Percentiles rank a stretch among this genome's conserved stretches.
phyloP scores from a whole-genome alignment of 148 eudicot species.

The Talinum fruticosum region DNA sequence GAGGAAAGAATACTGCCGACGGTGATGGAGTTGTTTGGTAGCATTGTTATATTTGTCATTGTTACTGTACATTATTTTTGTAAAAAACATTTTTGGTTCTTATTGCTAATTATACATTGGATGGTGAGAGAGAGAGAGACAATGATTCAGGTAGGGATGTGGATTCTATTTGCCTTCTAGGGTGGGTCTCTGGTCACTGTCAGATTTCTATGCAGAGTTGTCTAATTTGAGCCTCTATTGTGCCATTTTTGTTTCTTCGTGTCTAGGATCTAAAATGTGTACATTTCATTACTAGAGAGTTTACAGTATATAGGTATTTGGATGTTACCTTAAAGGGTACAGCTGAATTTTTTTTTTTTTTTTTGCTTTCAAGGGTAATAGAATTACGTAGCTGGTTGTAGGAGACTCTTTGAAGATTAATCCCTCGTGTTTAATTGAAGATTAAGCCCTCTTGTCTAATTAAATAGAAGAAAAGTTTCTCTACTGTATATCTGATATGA shows the following conservation, averaged over 20 bases:
- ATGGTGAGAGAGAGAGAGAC: neutral
- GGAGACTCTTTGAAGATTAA: neutral
- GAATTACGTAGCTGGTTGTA: neutral
- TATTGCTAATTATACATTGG: neutral
- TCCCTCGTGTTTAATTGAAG: neutral
- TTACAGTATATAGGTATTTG: no score
- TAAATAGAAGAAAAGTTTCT: neutral
- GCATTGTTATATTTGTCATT: neutral
- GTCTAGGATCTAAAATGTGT: neutral
- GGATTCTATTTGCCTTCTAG: neutral
- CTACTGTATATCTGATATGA: no score
- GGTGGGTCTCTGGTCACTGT: neutral
- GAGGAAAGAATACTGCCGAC: neutral
- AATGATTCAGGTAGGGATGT: neutral
- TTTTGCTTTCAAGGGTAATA: neutral
- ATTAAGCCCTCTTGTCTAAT: neutral
- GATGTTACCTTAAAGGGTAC: no score
- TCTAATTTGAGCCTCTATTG: neutral
- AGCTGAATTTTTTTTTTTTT: no score
- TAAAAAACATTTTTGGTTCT: neutral
- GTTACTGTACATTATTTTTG: neutral
- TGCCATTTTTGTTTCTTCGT: neutral
- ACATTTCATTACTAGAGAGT: neutral
- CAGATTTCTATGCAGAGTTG: neutral
- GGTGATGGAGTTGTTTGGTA: constrained; percentile 4